Conservation (phyloP, 805 yeast species). For the Barnettozyma salicaria region DNA sequence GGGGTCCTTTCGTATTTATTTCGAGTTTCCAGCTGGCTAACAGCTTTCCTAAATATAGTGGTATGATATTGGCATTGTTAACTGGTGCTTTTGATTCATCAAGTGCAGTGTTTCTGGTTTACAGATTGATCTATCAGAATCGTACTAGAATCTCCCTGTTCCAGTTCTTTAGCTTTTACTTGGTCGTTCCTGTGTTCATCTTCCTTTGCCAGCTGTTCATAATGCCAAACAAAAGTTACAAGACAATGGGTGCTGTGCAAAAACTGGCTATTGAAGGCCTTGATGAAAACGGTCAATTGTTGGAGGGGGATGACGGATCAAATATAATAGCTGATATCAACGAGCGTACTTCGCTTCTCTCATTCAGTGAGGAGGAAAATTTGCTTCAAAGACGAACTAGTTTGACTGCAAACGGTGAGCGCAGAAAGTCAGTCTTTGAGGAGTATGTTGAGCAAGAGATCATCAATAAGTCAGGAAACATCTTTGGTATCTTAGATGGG, state of each 20-base stretch:
- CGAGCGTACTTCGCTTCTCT: constrained; percentile 30
- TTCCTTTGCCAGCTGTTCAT: constrained; percentile 63
- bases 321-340: constrained; percentile 42
- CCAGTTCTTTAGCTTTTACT: constrained; percentile 59
- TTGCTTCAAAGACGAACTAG: constrained; percentile 13
- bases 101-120: constrained; percentile 76
- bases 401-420: constrained; percentile 19
- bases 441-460: constrained; percentile 56
- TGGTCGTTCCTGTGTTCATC: constrained; percentile 75
- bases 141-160: constrained; percentile 35
- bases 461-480: constrained; percentile 43
- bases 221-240: constrained; percentile 77
- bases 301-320: constrained; percentile 32
- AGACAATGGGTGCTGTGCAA: constrained; percentile 61
- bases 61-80: constrained; percentile 70
- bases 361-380: constrained; percentile 13
- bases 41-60: constrained; percentile 76
- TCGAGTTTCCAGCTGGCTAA: constrained; percentile 88
- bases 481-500: constrained; percentile 78
- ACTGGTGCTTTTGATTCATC: constrained; percentile 96
- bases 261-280: constrained; percentile 68
- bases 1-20: constrained; percentile 92
- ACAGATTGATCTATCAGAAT: constrained; percentile 57
- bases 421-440: constrained; percentile 56
- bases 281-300: constrained; percentile 58